These are phyloP conservation scores for Pythium insidiosum DNA, from an alignment of 352 stramenopile species.

Conservation along the genomic window DNA sequence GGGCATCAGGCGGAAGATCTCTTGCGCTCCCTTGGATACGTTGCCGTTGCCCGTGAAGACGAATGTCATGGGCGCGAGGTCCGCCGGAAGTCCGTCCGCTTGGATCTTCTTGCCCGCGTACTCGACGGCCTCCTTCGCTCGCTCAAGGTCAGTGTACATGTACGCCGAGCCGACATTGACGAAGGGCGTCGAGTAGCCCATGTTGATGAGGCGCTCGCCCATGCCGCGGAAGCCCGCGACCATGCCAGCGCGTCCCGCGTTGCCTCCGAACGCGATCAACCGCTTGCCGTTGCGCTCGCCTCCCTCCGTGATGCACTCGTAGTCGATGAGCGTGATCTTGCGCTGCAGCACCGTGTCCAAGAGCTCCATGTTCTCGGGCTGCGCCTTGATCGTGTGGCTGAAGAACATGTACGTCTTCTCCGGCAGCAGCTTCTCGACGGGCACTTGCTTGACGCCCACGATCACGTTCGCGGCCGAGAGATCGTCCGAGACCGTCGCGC, in stretches of 20 bases:
- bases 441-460: constrained; percentile 94
- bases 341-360: constrained; percentile 89
- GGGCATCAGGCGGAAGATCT: constrained; percentile 93
- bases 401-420: constrained; percentile 97
- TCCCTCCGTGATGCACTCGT: constrained; percentile 92
- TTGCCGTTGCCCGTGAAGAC: constrained; percentile 94
- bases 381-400: constrained; percentile 95
- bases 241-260: constrained; percentile 92
- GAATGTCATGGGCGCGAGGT: constrained; percentile 84
- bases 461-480: constrained; percentile 86
- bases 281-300: constrained; percentile 69
- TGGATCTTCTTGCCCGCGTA: constrained; percentile 80
- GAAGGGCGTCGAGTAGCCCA: constrained; percentile 91
- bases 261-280: constrained; percentile 93
- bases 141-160: constrained; percentile 91
- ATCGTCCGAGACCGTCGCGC: constrained; percentile 87
- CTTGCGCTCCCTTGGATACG: constrained; percentile 90
- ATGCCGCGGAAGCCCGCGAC: constrained; percentile 91
- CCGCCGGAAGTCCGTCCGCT: constrained; percentile 62
- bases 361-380: constrained; percentile 94
- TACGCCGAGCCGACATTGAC: constrained; percentile 91
- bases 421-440: constrained; percentile 63
- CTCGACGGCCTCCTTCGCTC: constrained; percentile 79
- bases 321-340: constrained; percentile 93
- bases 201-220: constrained; percentile 89